Evolutionary conservation across 1,284 basidiomycete species (phyloP), one percentile per base, ranked within the genome.

Genomic region (Rhodotorula sp.): DNA sequence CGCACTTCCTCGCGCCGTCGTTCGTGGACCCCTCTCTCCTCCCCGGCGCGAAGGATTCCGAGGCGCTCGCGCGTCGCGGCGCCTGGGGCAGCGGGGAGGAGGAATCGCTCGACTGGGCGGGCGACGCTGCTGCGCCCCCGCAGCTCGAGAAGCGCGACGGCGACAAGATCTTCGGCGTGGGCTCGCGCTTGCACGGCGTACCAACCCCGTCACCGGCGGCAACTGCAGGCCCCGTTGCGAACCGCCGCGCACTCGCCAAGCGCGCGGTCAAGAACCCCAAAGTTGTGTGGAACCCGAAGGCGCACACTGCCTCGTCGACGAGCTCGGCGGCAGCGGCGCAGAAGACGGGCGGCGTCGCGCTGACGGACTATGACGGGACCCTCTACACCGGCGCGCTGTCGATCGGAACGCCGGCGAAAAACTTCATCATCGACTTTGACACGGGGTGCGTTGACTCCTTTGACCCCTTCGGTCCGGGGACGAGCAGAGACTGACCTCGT

Each of bases 391-490:
- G 77, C 51, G 50, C 70, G 1, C 50, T 78, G 17, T 67, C 56
- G 29, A 77, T 79, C 48, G 78, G 78, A 27, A 70, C 73, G 27
- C 67, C 73, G 6, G 57, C 74, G 22, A 65, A 71, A 37, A 21
- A 59, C 19, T 79, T 76, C 70, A 21, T 67, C 25, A 74, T 79
- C 63, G 73, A 78, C 60, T 78, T 79, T 46, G 78, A 79, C 51
- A 79, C 78, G 22, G 64, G 78, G 66, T 73, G 32, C 50, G 69
- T 46, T 32, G 39, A 17, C 19, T 13, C 34, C 17, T 13, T 34
- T 34, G 17, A 0, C 56, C 13, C 39, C 1, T 32, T 34, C 25
- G 9, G 17, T 12, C 27, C 21, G 7, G 8, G 4, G 10, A 21
- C n/a, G 34, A 27, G n/a, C 21, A 4, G 27, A 10, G 22, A 21